Base-by-base conservation (phyloP, 352 stramenopile species). In the Globisporangium echinulatum region DNA sequence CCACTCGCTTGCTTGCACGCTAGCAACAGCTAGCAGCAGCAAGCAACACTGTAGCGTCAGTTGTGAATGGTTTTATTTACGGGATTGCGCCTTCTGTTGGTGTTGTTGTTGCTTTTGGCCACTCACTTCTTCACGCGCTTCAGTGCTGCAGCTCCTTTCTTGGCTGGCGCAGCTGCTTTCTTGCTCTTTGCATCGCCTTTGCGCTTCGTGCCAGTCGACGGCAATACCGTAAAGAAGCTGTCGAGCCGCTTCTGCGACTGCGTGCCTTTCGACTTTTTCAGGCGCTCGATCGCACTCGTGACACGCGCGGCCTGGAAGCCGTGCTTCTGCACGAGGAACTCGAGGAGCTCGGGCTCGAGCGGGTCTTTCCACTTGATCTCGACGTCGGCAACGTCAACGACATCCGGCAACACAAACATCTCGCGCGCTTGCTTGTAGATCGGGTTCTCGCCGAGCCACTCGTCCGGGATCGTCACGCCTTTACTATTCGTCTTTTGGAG, bases 231-330 rank as follows among this genome's bases (percentile, higher is more conserved):
- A 72, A 99, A 99, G 70, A 99, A 99, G 56, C 76, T 94, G 76
- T 99, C 96, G 69, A 99, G 96, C 19, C 96, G 87, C 60, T 96
- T 93, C 70, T 99, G 97, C 25, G 92, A 94, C 62, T 98, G 96
- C 38, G 88, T 86, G 64, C 91, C 91, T 72, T 97, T 94, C 13
- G 94, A 96, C 66, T 98, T 98, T 75, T 98, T 96, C 15, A 99
- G 75, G 54, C 96, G 96, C 66, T 97, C 94, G 71, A 99, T 98
- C 47, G 79, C 90, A 13, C 67, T 79, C 42, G 91, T 72, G 66
- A 99, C 96, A 55, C 96, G 88, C 17, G 98, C 88, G 14, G 86
- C 73, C 69, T 96, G 96, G 79, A 99, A 99, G 9, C 96, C 94
- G 78, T 98, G 96, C 66, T 98, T 91, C 33, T 98, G 92, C n/a